Percentiles rank a stretch among this genome's conserved stretches.
phyloP scores from a whole-genome alignment of 441 rosid species.

The Erodium texanum region DNA sequence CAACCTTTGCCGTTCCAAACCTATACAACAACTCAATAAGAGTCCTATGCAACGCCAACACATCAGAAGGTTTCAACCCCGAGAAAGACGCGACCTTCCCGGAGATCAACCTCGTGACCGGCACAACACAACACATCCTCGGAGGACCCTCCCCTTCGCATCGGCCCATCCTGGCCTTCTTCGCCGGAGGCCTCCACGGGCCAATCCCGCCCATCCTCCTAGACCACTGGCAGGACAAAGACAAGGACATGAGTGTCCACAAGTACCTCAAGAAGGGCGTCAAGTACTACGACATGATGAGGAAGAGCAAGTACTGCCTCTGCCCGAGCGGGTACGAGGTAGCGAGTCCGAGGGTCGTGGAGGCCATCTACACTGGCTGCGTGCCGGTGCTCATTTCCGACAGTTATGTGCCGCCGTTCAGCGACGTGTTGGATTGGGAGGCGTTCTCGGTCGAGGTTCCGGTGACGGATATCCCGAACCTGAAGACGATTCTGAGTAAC shows the following conservation, averaged over 20 bases:
- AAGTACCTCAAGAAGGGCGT: slow-evolving; percentile 64
- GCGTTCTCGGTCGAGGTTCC: slow-evolving; percentile 59
- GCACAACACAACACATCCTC: slow-evolving; percentile 38
- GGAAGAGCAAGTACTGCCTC: slow-evolving; percentile 65
- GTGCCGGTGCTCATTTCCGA: slow-evolving; percentile 74
- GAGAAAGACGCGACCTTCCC: slow-evolving; percentile 71
- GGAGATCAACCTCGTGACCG: slow-evolving; percentile 63
- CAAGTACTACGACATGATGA: slow-evolving; percentile 63
- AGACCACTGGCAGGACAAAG: slow-evolving; percentile 76
- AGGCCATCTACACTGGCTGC: slow-evolving; percentile 74
- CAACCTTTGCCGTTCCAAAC: slow-evolving; percentile 50
- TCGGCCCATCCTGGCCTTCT: slow-evolving; percentile 73
- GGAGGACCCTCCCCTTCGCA: slow-evolving; percentile 79
- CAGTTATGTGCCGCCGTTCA: slow-evolving; percentile 76
- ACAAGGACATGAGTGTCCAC: slow-evolving; percentile 54
- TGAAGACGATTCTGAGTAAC: slow-evolving; percentile 50
- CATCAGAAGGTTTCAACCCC: slow-evolving; percentile 75
- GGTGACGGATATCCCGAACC: slow-evolving; percentile 52
- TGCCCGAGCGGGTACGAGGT: slow-evolving; percentile 95
- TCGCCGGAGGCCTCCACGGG: slow-evolving; percentile 88
- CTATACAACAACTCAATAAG: slow-evolving; percentile 61
- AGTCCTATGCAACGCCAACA: slow-evolving; percentile 86
- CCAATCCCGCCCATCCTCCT: slow-evolving; percentile 73
- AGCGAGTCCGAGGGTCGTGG: slow-evolving; percentile 77
- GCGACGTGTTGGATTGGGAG: slow-evolving; percentile 75